Base-by-base conservation (phyloP, 2,329 filamentous ascomycete genomes). In the Fusarium sp. region DNA sequence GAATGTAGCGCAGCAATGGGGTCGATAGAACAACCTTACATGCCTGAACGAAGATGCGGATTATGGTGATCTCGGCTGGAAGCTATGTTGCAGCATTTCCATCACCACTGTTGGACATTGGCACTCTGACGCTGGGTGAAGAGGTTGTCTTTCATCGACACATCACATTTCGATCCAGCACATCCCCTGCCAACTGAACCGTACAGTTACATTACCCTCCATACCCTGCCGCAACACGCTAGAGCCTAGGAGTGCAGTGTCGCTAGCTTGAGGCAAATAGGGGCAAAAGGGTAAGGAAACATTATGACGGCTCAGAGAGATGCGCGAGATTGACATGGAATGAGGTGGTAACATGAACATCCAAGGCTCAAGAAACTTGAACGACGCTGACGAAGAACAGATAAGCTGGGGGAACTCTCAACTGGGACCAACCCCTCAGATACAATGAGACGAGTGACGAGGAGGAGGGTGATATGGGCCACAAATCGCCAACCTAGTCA, bases 131-230 rank as follows among this genome's bases (percentile, higher is more conserved):
- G 44, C 63, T 56, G 58, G 58, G 59, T 54, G 45, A n/a, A 37
- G n/a, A 37, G 53, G 49, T 25, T 57, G 52, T 49, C 60, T 71
- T 49, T 68, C 53, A 56, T 61, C 56, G 68, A 71, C 54, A 71
- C 47, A 70, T 71, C 70, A 73, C 60, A 73, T 68, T 67, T 73
- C 65, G 53, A 72, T 68, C 60, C 62, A 54, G 60, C 66, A 71
- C 59, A 50, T 57, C 49, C 69, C 65, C 57, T 54, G 45, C 51
- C 52, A 15, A 40, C 35, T 63, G 27, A 55, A 68, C 65, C 44
- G 37, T 49, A 47, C 37, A 62, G 52, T 58, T 39, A 41, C 52
- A 64, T 64, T 51, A 39, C 52, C 41, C 48, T 58, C 52, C 44
- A 37, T 56, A 43, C 62, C 66, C 68, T 68, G 63, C 46, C 56